These are phyloP conservation scores for Akanthomyces uredinophilus DNA, from an alignment of 2,329 filamentous ascomycete species.

Conservation along the genomic window DNA sequence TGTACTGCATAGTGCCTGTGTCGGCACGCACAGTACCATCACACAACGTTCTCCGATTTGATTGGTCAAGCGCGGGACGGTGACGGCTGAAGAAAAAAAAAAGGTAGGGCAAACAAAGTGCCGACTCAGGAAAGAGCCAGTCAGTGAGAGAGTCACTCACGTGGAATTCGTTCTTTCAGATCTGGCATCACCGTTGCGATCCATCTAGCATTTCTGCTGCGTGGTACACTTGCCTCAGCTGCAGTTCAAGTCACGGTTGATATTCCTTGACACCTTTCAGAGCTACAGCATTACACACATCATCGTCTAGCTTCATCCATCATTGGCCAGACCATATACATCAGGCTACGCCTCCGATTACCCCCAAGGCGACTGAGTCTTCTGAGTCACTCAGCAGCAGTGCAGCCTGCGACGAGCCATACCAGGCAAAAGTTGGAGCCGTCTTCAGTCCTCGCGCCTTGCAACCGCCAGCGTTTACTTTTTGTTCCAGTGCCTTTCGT, in stretches of 20 bases:
- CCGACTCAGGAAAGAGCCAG: neutral
- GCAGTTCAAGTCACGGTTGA: neutral
- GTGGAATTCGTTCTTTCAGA: neutral
- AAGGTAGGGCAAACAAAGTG: neutral
- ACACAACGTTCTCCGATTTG: neutral
- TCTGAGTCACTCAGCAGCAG: constrained; percentile 1
- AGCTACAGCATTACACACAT: too few species aligned
- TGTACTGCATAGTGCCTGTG: neutral
- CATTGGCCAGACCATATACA: neutral
- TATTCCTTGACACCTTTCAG: too few species aligned
- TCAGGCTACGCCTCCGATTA: neutral
- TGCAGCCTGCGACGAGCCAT: neutral
- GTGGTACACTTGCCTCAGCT: neutral
- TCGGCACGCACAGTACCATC: neutral
- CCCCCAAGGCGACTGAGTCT: neutral
- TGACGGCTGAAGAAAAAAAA: constrained; percentile 10
- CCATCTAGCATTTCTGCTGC: neutral
- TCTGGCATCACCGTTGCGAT: neutral
- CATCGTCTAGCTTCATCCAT: neutral
- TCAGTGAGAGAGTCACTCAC: neutral
- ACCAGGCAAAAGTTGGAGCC: neutral
- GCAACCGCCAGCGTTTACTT: neutral
- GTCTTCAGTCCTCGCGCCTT: neutral
- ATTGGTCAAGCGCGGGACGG: neutral
- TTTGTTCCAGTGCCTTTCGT: too few species aligned